phyloP scores from a whole-genome alignment of 2,329 filamentous ascomycete genomes.

The Botrytis sinoallii region DNA sequence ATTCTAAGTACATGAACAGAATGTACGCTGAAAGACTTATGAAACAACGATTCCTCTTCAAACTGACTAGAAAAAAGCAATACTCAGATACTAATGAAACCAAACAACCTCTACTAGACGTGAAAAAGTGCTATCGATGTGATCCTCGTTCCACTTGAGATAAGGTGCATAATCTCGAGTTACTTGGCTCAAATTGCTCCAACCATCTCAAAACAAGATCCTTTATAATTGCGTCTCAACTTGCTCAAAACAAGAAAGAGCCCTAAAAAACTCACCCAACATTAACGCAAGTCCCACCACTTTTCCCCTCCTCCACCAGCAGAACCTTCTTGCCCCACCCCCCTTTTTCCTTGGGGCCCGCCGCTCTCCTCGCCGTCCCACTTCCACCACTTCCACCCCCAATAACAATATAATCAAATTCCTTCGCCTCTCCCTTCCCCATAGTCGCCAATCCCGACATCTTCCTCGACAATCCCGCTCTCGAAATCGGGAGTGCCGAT shows the following conservation, averaged over 20 bases:
- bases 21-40: neutral
- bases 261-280: constrained; percentile 44
- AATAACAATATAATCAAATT: constrained; percentile 53
- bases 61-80: neutral
- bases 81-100: neutral
- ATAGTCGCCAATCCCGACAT: neutral
- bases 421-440: constrained; percentile 34
- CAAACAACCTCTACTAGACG: neutral
- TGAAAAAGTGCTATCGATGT: no score
- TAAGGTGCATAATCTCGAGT: neutral
- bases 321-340: constrained; percentile 51
- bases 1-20: neutral
- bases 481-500: constrained; percentile 20
- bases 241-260: neutral
- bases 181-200: neutral
- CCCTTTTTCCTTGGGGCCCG: constrained; percentile 35
- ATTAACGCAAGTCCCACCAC: constrained; percentile 51
- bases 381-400: constrained; percentile 51
- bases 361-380: constrained; percentile 47
- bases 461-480: constrained; percentile 12
- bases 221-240: no score
- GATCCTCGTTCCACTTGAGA: neutral
- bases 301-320: constrained; percentile 48
- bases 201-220: neutral
- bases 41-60: neutral